Base-by-base conservation (phyloP, 2,329 filamentous ascomycete species). In the Colletotrichum gigasporum region DNA sequence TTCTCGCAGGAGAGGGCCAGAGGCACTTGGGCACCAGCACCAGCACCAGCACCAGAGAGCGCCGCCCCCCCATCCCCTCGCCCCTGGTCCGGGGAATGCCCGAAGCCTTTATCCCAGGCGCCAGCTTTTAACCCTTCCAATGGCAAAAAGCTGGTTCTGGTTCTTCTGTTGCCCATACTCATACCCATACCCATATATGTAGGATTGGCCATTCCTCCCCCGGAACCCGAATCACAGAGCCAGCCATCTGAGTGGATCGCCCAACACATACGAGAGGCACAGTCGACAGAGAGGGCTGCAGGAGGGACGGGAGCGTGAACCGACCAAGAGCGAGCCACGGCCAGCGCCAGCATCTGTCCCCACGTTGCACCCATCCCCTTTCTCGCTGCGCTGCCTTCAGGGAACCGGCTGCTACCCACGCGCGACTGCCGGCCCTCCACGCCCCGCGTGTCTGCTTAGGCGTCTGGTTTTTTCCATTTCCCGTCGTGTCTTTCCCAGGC, bases 291-390 rank as follows among this genome's bases (percentile, higher is more conserved):
- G 32, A 32, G n/a, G 20, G 24, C 22, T 22, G 12, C 20, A 26
- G 26, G 30, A 12, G 44, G 28, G 16, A 30, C 14, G 22, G 44
- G 28, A 24, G 22, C 14, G 39, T 35, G 12, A 47, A 32, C 51
- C 28, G 16, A 44, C 53, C 41, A 14, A 47, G 20, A 45, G 12
- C 24, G 34, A 53, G 50, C 30, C 11, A 52, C 30, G 8, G 37
- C 28, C 32, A 52, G 18, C 22, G 22, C 22, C 20, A 26, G 24
- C 41, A n/a, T 30, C 34, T 48, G 37, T 61, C 61, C 61, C 56
- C 61, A 64, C 56, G 62, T 65, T 44, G 42, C 56, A 62, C 55
- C 57, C 50, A 62, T 62, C 57, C 50, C 62, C 56, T 62, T 65
- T 48, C 50, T 54, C 48, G 56, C 22, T 42, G 48, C 61, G 54